phyloP scores from a whole-genome alignment of 495 filamentous ascomycete genomes.

The Penicillium coprophilum region DNA sequence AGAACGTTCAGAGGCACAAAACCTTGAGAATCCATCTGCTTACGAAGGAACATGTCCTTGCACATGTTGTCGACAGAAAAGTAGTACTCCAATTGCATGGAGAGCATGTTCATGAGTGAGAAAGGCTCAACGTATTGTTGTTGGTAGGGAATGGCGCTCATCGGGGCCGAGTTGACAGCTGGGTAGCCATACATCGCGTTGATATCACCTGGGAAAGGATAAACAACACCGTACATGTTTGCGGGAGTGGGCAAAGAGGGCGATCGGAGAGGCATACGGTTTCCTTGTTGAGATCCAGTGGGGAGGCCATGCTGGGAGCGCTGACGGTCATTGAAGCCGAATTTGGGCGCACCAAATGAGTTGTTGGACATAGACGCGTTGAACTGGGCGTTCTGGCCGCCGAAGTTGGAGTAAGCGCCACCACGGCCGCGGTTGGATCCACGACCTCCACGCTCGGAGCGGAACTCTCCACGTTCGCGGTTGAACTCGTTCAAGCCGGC shows the following conservation, averaged over 20 bases:
- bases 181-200: slow-evolving; percentile 53
- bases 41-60: slow-evolving; percentile 87
- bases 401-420: slow-evolving; percentile 38
- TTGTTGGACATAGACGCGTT: slow-evolving; percentile 49
- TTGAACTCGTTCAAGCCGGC: slow-evolving; percentile 39
- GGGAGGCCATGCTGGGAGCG: slow-evolving; percentile 37
- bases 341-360: slow-evolving; percentile 40
- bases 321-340: slow-evolving; percentile 44
- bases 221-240: slow-evolving; percentile 38
- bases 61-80: slow-evolving; percentile 95
- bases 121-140: slow-evolving; percentile 57
- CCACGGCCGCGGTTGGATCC: slow-evolving; percentile 57
- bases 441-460: slow-evolving; percentile 52
- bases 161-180: slow-evolving; percentile 52
- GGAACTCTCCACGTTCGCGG: slow-evolving; percentile 50
- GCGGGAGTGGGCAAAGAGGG: slow-evolving; percentile 49
- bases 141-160: slow-evolving; percentile 64
- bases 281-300: slow-evolving; percentile 39
- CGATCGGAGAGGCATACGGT: slow-evolving; percentile 47
- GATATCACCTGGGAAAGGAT: slow-evolving; percentile 39
- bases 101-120: slow-evolving; percentile 56
- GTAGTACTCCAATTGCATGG: slow-evolving; percentile 81
- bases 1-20: slow-evolving; percentile 80
- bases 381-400: slow-evolving; percentile 47
- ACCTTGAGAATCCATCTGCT: slow-evolving; percentile 91